phyloP scores from a whole-genome alignment of 352 stramenopile species.

The Phytophthora pistaciae region DNA sequence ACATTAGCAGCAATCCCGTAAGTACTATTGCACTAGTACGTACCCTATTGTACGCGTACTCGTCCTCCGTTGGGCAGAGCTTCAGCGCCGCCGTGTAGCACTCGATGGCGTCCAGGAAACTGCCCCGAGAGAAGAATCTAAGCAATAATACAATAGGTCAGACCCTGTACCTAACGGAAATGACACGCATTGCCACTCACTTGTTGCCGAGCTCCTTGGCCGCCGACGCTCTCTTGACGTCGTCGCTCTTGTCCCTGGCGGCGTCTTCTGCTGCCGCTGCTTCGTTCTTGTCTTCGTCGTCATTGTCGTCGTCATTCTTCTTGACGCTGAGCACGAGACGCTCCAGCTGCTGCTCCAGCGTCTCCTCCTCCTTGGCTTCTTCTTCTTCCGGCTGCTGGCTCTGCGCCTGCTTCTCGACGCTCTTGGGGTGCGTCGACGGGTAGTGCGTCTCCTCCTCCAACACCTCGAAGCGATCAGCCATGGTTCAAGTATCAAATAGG shows the following conservation, averaged over 20 bases:
- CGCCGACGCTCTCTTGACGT: slow-evolving; percentile 72
- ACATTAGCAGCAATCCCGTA: not conserved
- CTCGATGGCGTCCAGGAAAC: slow-evolving; percentile 83
- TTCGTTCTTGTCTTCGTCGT: slow-evolving; percentile 20
- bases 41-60: slow-evolving; percentile 86
- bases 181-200: slow-evolving; percentile 35
- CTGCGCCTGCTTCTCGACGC: slow-evolving; percentile 13
- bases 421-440: slow-evolving; percentile 49
- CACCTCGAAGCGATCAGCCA: slow-evolving; percentile 77
- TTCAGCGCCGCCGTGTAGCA: slow-evolving; percentile 89
- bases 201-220: slow-evolving; percentile 90
- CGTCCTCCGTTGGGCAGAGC: slow-evolving; percentile 74
- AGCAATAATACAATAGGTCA: slow-evolving; percentile 1
- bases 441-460: slow-evolving; percentile 89
- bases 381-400: slow-evolving; percentile 3
- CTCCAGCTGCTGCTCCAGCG: slow-evolving; percentile 73
- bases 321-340: slow-evolving; percentile 55
- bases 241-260: slow-evolving; percentile 22
- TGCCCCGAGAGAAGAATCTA: slow-evolving; percentile 77
- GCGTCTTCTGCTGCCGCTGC: slow-evolving; percentile 33
- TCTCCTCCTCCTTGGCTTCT: slow-evolving; percentile 50
- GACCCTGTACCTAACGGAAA: not conserved
- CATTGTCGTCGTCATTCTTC: slow-evolving; percentile 9
- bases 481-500: no score
- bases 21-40: not conserved